These are phyloP conservation scores for Fusarium continuum DNA, from an alignment of 2,329 filamentous ascomycete species.

Conservation along the genomic window DNA sequence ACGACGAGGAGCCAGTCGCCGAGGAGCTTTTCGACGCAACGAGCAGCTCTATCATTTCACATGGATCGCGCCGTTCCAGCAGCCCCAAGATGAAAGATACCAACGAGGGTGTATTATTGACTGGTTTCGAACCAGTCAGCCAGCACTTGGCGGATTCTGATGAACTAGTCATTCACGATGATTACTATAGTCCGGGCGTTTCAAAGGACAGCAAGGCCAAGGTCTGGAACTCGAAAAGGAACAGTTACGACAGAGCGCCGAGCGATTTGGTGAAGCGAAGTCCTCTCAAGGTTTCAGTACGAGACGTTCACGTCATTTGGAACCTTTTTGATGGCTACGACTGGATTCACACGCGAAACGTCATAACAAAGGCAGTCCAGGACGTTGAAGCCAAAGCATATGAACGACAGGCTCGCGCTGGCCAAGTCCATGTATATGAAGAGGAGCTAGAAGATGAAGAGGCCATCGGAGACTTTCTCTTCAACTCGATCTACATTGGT, in stretches of 20 bases:
- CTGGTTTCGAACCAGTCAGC: constrained; percentile 44
- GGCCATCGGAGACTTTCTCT: constrained; percentile 92
- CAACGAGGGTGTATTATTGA: constrained; percentile 50
- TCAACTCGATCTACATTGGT: constrained; percentile 98
- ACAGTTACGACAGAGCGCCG: constrained; percentile 75
- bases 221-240: constrained; percentile 81
- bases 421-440: constrained; percentile 67
- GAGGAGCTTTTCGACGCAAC: constrained; percentile 62
- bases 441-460: constrained; percentile 83
- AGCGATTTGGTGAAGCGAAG: constrained; percentile 69
- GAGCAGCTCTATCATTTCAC: constrained; percentile 45
- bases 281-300: constrained; percentile 79
- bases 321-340: constrained; percentile 98
- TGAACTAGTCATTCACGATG: constrained; percentile 77
- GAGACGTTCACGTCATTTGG: constrained; percentile 95
- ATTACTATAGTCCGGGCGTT: constrained; percentile 76
- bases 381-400: constrained; percentile 85
- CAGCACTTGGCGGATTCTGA: constrained; percentile 61
- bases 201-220: constrained; percentile 73
- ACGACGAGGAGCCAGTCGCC: constrained; percentile 53
- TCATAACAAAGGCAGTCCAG: constrained; percentile 87
- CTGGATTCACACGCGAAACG: constrained; percentile 87
- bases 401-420: constrained; percentile 71
- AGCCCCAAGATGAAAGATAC: constrained; percentile 48
- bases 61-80: constrained; percentile 15